Evolutionary conservation across 805 yeast species (phyloP), one percentile per base, ranked within the genome.

Genomic region (Nakazawaea wyomingensis): DNA sequence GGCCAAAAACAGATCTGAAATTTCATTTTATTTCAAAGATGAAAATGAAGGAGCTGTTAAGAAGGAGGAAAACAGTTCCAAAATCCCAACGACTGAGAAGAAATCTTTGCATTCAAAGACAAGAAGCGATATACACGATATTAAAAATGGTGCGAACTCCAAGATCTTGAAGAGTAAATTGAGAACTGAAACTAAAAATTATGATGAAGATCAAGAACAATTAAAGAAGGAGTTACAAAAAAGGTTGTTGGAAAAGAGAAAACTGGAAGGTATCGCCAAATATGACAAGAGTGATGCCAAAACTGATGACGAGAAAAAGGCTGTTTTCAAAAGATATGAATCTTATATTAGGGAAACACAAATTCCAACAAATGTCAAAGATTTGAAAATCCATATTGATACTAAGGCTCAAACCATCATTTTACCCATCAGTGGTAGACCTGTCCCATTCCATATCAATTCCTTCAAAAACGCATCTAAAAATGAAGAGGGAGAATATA

Each of bases 361-460:
- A 69, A 82, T 91, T 49, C 98, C 99, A 32, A 65, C 70, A 29
- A 76, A 76, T 53, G 95, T 89, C 16, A 78, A 82, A 55, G 96
- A 90, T 59, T 71, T 93, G 60, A 81, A 81, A 57, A 80, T 91
- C 47, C 90, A 84, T 59, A 89, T 93, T 45, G 99, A 91, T 60
- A 72, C 78, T 60, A 87, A 85, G 56, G 76, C 85, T 45, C 96
- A 90, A 64, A 85, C 97, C 1, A 84, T 91, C 44, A 78, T 91
- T 48, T 68, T 91, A 46, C 99, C 99, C 40, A 84, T 91, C 46
- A 78, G 83, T 55, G 99, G 99, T 49, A 76, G 98, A 56, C 97
- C 98, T 1, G 98, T 93, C 41, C 99, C 99, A 19, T 91, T 93
- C 72, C 99, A 91, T 61, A 89, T 91, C 57, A 88, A 88, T 61